Base-by-base conservation (phyloP, 1,284 basidiomycete genomes). In the Cryptococcus sp. region DNA sequence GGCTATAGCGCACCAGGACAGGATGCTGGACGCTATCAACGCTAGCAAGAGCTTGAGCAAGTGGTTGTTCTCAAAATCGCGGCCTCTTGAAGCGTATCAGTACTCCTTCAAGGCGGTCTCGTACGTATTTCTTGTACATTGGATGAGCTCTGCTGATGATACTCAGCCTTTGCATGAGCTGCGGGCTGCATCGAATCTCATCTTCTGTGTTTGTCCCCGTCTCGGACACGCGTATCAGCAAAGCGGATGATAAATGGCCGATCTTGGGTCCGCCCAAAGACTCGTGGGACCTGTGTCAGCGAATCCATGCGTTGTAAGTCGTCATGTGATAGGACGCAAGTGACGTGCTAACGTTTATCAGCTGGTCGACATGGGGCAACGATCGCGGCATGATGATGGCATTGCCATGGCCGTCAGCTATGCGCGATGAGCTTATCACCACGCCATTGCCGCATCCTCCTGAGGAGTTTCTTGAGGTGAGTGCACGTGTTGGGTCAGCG, bases 291-390 rank as follows among this genome's bases (percentile, higher is more conserved):
- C 53, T 70, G 20, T 59, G 60, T 17, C 67, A 70, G 49, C 54
- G 68, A 13, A 69, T 72, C 20, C 68, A 70, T 44, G 57, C 69
- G 6, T 71, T 71, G 69, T 71, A 39, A 60, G 68, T 70, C 3
- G 6, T 49, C 13, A 20, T 15, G 4, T 15, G 17, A 40, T 40
- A 8, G 15, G 22, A 27, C 19, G 20, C 25, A 31, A 4, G 16
- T 53, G 40, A 54, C n/a, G 41, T 19, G 40, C 41, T 31, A 25
- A 31, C 16, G 47, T 38, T 2, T 17, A n/a, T 8, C 45, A 71
- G 69, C 54, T 72, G 70, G 70, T 50, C 54, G n/a, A 53, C 61
- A 3, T 72, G 68, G 68, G 67, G 67, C 22, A 65, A 69, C 35
- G 68, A 66, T 8, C 47, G 54, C 39, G 66, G 64, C 2, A 48